These are phyloP conservation scores for Cocos nucifera DNA, from an alignment of 176 grass and related monocot genomes.

Conservation along the genomic window DNA sequence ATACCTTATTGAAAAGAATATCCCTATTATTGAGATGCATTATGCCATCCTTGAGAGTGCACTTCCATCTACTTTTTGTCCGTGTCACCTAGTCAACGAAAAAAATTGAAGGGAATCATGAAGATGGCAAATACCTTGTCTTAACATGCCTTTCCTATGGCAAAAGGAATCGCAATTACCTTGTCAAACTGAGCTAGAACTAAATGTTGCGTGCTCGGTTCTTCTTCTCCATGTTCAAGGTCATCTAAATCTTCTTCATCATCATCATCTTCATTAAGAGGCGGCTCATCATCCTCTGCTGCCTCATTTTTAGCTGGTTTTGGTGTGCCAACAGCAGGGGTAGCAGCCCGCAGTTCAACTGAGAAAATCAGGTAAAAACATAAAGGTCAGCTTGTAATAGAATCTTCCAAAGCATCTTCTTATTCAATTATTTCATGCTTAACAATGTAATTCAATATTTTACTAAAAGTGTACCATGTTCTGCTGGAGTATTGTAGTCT, in stretches of 20 bases:
- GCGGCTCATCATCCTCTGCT: constrained; percentile 41
- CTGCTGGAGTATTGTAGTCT: constrained; percentile 44
- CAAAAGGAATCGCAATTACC: constrained; percentile 10
- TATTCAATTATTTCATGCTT: not conserved
- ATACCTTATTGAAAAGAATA: constrained; percentile 51
- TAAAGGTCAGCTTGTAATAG: not conserved
- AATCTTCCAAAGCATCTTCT: not conserved
- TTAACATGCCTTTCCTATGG: not conserved
- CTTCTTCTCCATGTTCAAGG: constrained; percentile 29
- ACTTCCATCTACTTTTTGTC: constrained; percentile 53
- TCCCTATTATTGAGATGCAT: constrained; percentile 45
- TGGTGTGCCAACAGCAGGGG: constrained; percentile 28
- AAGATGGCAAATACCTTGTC: not conserved
- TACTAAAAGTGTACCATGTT: constrained; percentile 29
- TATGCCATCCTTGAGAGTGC: constrained; percentile 47
- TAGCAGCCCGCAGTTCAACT: constrained; percentile 30
- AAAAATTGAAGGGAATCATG: not conserved
- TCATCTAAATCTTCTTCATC: constrained; percentile 38
- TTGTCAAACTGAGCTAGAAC: constrained; percentile 46
- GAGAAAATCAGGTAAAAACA: not conserved
- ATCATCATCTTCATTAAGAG: constrained; percentile 50
- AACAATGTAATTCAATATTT: not conserved
- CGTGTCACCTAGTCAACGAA: constrained; percentile 27
- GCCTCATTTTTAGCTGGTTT: constrained; percentile 24
- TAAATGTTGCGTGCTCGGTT: constrained; percentile 31